A percentile compares a stretch with the other conserved stretches of the same genome.
Evolutionary conservation across 805 yeast species (phyloP).

Genomic region (Ogataea philodendri): DNA sequence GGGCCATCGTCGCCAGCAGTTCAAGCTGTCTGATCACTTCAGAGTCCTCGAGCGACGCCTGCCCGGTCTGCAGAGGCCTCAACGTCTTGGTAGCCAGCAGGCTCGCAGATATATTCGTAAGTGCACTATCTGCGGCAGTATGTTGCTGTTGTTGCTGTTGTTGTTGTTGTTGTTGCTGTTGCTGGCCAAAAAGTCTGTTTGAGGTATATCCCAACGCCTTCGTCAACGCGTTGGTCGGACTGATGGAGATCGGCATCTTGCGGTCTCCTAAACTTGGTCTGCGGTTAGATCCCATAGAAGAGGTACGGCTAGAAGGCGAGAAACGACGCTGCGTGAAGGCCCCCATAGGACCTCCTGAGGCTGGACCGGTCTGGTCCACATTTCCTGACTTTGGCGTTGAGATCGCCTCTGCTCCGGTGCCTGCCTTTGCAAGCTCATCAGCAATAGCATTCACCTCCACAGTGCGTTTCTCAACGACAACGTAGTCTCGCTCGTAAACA

Average conservation of each 20-base stretch:
- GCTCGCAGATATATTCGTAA: conserved; percentile 18
- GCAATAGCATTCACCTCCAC: conserved; percentile 96
- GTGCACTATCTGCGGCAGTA: conserved; percentile 17
- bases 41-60: conserved; percentile 31
- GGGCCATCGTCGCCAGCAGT: conserved; percentile 81
- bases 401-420: conserved; percentile 44
- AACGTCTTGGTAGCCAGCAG: conserved; percentile 20
- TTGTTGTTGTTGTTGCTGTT: conserved; percentile 15
- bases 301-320: conserved; percentile 43
- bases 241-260: conserved; percentile 63
- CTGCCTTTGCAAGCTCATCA: conserved; percentile 70
- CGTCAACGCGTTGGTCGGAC: conserved; percentile 85
- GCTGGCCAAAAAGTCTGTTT: conserved; percentile 74
- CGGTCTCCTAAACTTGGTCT: conserved; percentile 64
- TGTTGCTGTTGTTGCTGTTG: conserved; percentile 13
- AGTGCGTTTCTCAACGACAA: conserved; percentile 89
- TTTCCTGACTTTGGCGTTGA: conserved; percentile 11
- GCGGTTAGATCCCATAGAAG: conserved; percentile 47
- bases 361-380: not conserved
- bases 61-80: conserved; percentile 28
- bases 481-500: conserved; percentile 78
- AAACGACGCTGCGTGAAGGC: conserved; percentile 33
- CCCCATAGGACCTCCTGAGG: conserved; percentile 4
- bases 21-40: conserved; percentile 54
- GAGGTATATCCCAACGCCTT: conserved; percentile 87